Base-by-base conservation (phyloP, 2,329 filamentous ascomycete species). In the Microcera coccophila region DNA sequence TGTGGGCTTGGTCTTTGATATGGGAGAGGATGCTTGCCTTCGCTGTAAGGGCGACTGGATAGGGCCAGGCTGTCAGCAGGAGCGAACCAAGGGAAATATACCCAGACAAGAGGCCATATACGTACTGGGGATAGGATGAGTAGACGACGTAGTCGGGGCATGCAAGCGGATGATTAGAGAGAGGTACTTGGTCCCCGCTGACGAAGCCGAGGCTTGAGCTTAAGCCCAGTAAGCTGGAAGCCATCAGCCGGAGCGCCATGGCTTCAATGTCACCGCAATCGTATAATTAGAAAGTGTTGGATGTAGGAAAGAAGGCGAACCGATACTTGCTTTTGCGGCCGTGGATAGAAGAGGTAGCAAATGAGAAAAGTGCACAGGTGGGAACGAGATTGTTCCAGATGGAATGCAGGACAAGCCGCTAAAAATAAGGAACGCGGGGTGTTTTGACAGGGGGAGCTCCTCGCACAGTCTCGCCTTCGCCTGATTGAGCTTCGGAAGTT, bases 1-100 rank as follows among this genome's bases (percentile, higher is more conserved):
- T 81, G 78, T 42, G 74, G 72, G 22, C 83, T 79, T 3, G 93
- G 93, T 45, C 93, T 79, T 64, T 98, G 93, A 65, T 81, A 97
- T 1, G 93, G 90, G 2, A 98, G 75, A 39, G 75, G 73, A 59
- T 94, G 75, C 4, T 86, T 85, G 1, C 93, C 93, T 16, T 82
- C 73, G 64, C 88, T 95, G 49, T 85, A 78, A 1, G 93, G 93
- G 16, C 74, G 75, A 63, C 90, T 95, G 48, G 16, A 22, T n/a
- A n/a, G 15, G 16, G 14, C 14, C 14, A 42, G 14, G 17, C 26
- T n/a, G 28, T 55, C 35, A 53, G 48, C 35, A 22, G 14, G 12
- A 16, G 18, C 14, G 14, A 16, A 11, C 17, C 8, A 16, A 14
- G n/a, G 24, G 21, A 10, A 22, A 33, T 16, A 11, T 14, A 20